Evolutionary conservation across 768 basidiomycete species (phyloP).

Genomic region (Porphyrellus cyaneotinctus): DNA sequence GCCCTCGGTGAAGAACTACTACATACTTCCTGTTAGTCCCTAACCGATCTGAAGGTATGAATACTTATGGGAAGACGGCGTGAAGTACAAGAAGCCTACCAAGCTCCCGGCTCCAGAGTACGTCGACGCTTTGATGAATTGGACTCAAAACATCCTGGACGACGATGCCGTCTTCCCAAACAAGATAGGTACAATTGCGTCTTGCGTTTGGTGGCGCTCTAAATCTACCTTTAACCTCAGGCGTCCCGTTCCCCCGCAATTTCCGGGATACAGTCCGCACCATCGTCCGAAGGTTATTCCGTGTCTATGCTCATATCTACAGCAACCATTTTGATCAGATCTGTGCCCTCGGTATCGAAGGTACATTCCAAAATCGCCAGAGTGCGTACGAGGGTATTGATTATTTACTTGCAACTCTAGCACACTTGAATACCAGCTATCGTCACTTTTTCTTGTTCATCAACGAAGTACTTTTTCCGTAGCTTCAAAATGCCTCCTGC

Average conservation of each 20-base stretch:
- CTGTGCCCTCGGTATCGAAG: constrained; percentile 96
- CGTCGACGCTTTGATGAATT: constrained; percentile 98
- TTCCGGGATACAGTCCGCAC: constrained; percentile 90
- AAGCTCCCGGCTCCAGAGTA: constrained; percentile 95
- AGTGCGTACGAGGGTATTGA: background rate
- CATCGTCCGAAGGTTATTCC: constrained; percentile 87
- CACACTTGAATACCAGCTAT: constrained; percentile 97
- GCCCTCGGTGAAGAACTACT: constrained; percentile 63
- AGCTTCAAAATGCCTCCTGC: background rate
- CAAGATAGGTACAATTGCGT: constrained; percentile 67
- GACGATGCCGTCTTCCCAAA: constrained; percentile 92
- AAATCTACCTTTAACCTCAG: constrained; percentile 36
- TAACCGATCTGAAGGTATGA: constrained; percentile 62
- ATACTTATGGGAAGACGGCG: constrained; percentile 92
- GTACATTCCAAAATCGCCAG: constrained; percentile 38
- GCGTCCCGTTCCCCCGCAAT: constrained; percentile 84
- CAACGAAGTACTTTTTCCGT: constrained; percentile 66
- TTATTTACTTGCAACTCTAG: constrained; percentile 37
- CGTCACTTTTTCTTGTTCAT: constrained; percentile 97
- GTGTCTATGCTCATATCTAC: constrained; percentile 98
- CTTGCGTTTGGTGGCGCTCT: constrained; percentile 6
- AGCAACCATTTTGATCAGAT: constrained; percentile 99
- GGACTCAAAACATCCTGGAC: constrained; percentile 90
- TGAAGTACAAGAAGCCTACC: constrained; percentile 83
- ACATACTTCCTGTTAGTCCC: background rate